phyloP scores from a whole-genome alignment of 2,329 filamentous ascomycete species.

The Monilinia fructigena region DNA sequence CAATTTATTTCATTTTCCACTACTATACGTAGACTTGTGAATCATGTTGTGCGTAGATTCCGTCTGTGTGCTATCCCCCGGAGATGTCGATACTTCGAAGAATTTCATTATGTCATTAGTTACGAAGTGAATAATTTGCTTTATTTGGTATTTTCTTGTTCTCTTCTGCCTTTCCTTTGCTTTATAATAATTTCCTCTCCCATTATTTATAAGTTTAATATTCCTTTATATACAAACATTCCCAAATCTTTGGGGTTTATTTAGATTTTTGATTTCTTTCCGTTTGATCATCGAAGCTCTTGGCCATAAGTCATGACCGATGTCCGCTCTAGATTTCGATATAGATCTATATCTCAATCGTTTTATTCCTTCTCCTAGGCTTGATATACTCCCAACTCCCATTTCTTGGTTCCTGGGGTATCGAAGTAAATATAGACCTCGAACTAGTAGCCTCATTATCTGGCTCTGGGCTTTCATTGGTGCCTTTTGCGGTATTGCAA shows the following conservation, averaged over 20 bases:
- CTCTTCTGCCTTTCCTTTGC: neutral
- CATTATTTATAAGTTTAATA: neutral
- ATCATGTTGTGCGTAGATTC: slow-evolving; percentile 7
- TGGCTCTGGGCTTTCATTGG: slow-evolving; percentile 65
- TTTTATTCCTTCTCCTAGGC: slow-evolving; percentile 63
- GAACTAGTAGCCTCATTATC: slow-evolving; percentile 57
- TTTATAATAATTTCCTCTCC: neutral
- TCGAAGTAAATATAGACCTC: slow-evolving; percentile 43
- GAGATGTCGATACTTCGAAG: slow-evolving; percentile 14
- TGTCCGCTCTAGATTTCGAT: slow-evolving; percentile 52
- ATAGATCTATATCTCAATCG: slow-evolving; percentile 76
- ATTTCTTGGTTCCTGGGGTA: slow-evolving; percentile 69
- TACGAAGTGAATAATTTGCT: neutral
- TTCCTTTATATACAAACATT: slow-evolving; percentile 3
- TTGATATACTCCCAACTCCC: slow-evolving; percentile 61
- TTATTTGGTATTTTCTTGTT: slow-evolving; percentile 1
- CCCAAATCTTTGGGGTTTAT: neutral
- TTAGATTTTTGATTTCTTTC: neutral
- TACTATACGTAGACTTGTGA: neutral
- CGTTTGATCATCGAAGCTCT: neutral
- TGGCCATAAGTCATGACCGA: slow-evolving; percentile 9
- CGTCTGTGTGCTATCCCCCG: neutral
- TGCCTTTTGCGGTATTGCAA: slow-evolving; percentile 58
- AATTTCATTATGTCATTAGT: slow-evolving; percentile 17
- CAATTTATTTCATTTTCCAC: no score